Evolutionary conservation across 2,329 filamentous ascomycete species (phyloP), one percentile per base, ranked within the genome.

Genomic region (Ceratocystis lukuohia): DNA sequence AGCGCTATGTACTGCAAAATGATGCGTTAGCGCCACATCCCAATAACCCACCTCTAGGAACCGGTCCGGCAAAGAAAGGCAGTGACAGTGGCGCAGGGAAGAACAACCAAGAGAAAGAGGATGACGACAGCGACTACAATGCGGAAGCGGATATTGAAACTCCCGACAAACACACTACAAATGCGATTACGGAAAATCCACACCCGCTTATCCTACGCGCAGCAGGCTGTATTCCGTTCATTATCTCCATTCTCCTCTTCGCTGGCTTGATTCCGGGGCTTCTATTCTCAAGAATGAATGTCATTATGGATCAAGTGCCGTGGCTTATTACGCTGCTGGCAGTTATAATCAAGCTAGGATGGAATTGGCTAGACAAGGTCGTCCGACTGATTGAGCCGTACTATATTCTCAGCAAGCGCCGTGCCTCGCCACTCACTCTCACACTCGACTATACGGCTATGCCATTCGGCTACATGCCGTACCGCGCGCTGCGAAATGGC

Each of bases 311-410:
- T 1, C n/a, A 57, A 10, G 30, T 84, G 1, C 84, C 87, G 0
- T 89, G 85, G 80, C 75, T 86, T 6, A 75, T 89, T 41, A 90
- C 88, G 0, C 79, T 80, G 2, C 71, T 88, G 5, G 85, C 87
- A 1, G 85, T 89, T 22, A 74, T 79, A 66, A 80, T 90, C 71
- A 89, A 88, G 73, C 79, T 89, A 25, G 77, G 80, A 59, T 91
- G 87, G 87, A 81, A 81, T 68, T 82, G 83, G 2, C 78, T 90
- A 68, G 88, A 90, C 71, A 86, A 82, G 66, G 82, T 85, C 30
- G 80, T 89, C 61, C 84, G 87, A 53, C 86, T 89, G 80, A 83
- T 89, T 74, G 86, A 90, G 73, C 88, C 88, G 1, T 91, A 88
- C 72, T 88, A 86, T 72, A 82, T 88, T 68, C 80, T 91, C 1